A percentile compares a stretch with the other conserved stretches of the same genome.
phyloP scores from a whole-genome alignment of 2,329 filamentous ascomycete genomes.

The Fusarium bulbicola region DNA sequence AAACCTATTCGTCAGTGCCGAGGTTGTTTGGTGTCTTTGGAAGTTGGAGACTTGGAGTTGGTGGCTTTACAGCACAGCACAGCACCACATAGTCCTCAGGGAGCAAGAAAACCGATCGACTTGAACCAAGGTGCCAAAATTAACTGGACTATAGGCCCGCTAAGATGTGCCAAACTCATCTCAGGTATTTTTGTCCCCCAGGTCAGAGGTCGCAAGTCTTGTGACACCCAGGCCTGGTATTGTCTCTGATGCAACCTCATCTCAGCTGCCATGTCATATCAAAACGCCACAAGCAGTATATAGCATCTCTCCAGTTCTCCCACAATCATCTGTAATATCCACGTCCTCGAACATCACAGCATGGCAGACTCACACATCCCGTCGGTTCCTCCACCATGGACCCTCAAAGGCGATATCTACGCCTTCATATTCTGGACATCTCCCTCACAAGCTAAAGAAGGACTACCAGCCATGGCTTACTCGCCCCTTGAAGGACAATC shows the following conservation, averaged over 20 bases:
- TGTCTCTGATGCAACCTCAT: background rate
- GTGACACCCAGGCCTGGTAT: background rate
- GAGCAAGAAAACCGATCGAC: background rate
- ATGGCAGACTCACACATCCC: constrained; percentile 31
- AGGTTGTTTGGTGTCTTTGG: background rate
- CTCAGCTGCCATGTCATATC: background rate
- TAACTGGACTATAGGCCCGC: too few species aligned
- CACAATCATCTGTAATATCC: background rate
- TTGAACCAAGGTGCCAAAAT: background rate
- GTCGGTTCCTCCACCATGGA: constrained; percentile 52
- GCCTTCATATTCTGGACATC: constrained; percentile 54
- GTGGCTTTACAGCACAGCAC: background rate
- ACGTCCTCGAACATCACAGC: background rate
- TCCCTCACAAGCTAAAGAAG: constrained; percentile 38
- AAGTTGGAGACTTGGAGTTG: background rate
- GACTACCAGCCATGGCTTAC: constrained; percentile 52
- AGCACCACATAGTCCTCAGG: background rate
- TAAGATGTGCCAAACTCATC: background rate
- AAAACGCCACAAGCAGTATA: background rate
- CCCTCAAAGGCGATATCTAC: constrained; percentile 56
- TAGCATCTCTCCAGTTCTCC: background rate
- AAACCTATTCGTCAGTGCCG: background rate
- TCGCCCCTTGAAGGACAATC: constrained; percentile 58
- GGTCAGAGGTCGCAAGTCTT: background rate
- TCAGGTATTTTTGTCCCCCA: background rate